Evolutionary conservation across 768 basidiomycete genomes (phyloP).

Genomic region (Boletus subparvulus): DNA sequence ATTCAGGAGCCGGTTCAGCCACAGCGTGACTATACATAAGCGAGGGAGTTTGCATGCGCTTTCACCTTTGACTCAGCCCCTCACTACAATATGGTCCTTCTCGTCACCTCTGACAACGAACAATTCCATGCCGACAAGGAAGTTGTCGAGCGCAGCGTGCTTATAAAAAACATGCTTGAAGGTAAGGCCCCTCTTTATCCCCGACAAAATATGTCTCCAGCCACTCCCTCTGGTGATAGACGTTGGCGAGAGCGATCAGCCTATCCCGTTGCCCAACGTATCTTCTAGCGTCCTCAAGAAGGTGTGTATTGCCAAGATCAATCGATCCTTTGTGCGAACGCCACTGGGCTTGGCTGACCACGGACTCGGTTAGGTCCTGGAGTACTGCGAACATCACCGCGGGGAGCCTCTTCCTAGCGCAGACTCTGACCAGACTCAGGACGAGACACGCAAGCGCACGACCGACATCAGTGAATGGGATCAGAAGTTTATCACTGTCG

Average conservation of each 20-base stretch:
- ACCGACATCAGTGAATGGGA: conserved; percentile 99
- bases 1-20: conserved; percentile 3
- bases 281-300: conserved; percentile 92
- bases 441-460: conserved; percentile 96
- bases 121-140: conserved; percentile 91
- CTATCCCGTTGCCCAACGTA: conserved; percentile 93
- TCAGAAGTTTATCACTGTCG: conserved; percentile 96
- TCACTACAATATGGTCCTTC: conserved; percentile 64
- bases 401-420: conserved; percentile 92
- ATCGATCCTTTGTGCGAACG: not conserved
- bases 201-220: not conserved
- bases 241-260: conserved; percentile 90
- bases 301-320: conserved; percentile 41
- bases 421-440: conserved; percentile 77
- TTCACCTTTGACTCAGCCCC: conserved; percentile 7
- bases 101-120: conserved; percentile 95
- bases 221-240: conserved; percentile 46
- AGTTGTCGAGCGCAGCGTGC: conserved; percentile 90
- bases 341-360: conserved; percentile 7
- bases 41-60: not conserved
- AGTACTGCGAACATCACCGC: conserved; percentile 99
- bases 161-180: conserved; percentile 99
- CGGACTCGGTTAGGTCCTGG: conserved; percentile 68
- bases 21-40: conserved; percentile 14
- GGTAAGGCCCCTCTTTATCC: conserved; percentile 45